Conservation (phyloP, 305 asterid genomes). For the Ruellia speciosa region DNA sequence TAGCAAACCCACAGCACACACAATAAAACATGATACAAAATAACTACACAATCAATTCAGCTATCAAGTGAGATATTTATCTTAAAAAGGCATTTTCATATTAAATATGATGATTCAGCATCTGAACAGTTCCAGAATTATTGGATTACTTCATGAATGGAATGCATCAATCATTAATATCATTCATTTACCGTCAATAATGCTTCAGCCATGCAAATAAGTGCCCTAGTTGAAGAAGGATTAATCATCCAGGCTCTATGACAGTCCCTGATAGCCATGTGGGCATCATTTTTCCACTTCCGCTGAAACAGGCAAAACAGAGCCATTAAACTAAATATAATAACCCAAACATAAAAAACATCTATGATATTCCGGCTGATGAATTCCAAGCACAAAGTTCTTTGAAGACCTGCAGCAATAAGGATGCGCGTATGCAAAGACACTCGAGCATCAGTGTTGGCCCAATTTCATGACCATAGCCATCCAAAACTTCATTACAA, state of each 20-base stretch:
- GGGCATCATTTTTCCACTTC: constrained; percentile 78
- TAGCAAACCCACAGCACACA: no score
- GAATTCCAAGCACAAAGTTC: constrained; percentile 14
- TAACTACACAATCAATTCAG: neutral
- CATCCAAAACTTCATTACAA: constrained; percentile 85
- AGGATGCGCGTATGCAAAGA: constrained; percentile 81
- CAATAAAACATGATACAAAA: no score
- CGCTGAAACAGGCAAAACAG: constrained; percentile 39
- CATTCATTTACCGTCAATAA: constrained; percentile 50
- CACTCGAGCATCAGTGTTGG: constrained; percentile 57
- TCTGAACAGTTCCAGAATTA: neutral
- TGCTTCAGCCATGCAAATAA: constrained; percentile 81
- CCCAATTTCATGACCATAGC: constrained; percentile 62
- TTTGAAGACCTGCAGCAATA: constrained; percentile 73
- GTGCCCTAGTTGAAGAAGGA: constrained; percentile 64
- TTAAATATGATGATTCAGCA: neutral
- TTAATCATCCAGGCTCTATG: constrained; percentile 58
- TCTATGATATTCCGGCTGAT: constrained; percentile 16
- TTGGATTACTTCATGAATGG: neutral
- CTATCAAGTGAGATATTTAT: neutral
- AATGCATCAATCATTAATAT: constrained; percentile 5
- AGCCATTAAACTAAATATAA: constrained; percentile 16
- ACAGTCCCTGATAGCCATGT: constrained; percentile 90
- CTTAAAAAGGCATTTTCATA: neutral
- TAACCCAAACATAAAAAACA: neutral